Evolutionary conservation across 768 basidiomycete genomes (phyloP), one percentile per base, ranked within the genome.

Genomic region (Amylocystis lapponica): DNA sequence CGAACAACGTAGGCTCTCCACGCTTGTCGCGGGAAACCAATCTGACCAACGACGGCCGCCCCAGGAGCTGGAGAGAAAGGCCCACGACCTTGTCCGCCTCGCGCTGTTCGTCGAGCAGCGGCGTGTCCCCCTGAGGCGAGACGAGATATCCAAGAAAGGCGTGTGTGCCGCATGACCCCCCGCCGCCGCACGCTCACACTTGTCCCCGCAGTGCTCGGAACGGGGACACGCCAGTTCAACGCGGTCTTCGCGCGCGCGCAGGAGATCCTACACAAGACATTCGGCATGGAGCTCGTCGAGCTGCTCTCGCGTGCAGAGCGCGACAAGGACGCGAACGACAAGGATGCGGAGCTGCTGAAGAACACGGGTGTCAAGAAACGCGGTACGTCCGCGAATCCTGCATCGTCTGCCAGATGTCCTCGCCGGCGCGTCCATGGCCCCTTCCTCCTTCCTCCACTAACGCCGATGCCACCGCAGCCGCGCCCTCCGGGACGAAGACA

Each of bases 61-160:
- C 20, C 35, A 93, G 88, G 78, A 83, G 16, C 54, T 81, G 19
- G 66, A 70, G n/a, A 72, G 76, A 39, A 81, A 78, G 59, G 85
- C 85, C 0, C 70, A 75, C 37, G 79, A 82, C 39, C 72, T 95
- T 25, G 86, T 86, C 9, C 76, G 91, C 14, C 71, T 90, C 19
- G 88, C 90, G 2, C 68, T 97, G 31, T 94, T 92, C 61, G 72
- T 69, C 4, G 91, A 95, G 58, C 78, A 85, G 42, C 78, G 72
- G 56, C 73, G 88, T 39, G 61, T 66, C 10, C 71, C 79, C 2
- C 62, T 96, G 37, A 75, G 76, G 27, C 71, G 89, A 30, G 86
- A 92, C n/a, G 91, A 95, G 30, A 86, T 94, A 38, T 79, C 73
- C 29, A 93, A 92, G 66, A 87, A 87, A 71, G 79, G 93, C 13